Percentiles rank a stretch among this genome's conserved stretches.
Evolutionary conservation across 2,329 filamentous ascomycete genomes (phyloP).

Genomic region (Neoascochyta sp.): DNA sequence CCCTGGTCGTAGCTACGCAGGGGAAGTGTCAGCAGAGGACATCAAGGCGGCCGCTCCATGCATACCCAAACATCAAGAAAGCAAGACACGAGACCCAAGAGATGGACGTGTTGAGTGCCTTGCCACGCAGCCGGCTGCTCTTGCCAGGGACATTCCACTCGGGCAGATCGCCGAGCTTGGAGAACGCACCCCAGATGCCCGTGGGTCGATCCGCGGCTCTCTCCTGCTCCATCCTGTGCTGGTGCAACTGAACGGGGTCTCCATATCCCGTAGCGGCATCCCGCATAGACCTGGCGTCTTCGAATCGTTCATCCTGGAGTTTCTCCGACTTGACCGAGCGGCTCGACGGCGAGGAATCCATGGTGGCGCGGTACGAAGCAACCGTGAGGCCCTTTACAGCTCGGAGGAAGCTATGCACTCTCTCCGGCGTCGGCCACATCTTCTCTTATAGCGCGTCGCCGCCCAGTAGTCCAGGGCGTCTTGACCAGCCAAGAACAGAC

Average conservation of each 20-base stretch:
- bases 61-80: conserved; percentile 45
- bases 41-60: no score
- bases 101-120: conserved; percentile 13
- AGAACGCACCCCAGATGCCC: conserved; percentile 4
- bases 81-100: conserved; percentile 20
- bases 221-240: conserved; percentile 2
- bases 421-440: conserved; percentile 3
- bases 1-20: conserved; percentile 66
- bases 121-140: conserved; percentile 10
- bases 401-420: conserved; percentile 3
- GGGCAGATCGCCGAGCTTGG: conserved; percentile 12
- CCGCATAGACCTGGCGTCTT: not conserved
- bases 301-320: conserved; percentile 2
- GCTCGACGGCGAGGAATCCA: conserved; percentile 1
- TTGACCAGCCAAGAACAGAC: conserved; percentile 3
- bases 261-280: conserved; percentile 3
- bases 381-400: conserved; percentile 3
- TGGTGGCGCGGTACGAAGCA: conserved; percentile 3
- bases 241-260: conserved; percentile 1
- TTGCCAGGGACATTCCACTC: conserved; percentile 15
- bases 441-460: conserved; percentile 3
- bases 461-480: conserved; percentile 1
- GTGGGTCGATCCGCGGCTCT: conserved; percentile 2
- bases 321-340: conserved; percentile 3
- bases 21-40: no score